Conservation (phyloP, 2,329 filamentous ascomycete genomes). For the Didymella pinodella region DNA sequence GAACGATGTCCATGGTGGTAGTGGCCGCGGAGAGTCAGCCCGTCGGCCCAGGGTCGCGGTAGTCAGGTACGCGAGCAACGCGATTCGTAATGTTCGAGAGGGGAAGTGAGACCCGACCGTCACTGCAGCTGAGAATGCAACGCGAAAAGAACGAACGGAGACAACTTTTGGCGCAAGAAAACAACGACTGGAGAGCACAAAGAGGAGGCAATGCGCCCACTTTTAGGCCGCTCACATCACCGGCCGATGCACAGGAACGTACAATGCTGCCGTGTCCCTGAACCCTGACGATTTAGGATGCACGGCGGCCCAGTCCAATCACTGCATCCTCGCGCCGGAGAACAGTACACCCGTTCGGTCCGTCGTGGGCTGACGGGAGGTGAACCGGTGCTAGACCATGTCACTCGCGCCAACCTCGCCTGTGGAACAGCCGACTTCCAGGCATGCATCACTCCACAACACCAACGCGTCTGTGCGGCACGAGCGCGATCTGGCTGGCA, state of each 20-base stretch:
- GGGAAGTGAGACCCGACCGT: conserved; percentile 1
- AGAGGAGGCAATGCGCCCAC: conserved; percentile 7
- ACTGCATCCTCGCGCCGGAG: conserved; percentile 5
- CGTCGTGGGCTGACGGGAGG: conserved; percentile 27
- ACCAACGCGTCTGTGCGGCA: conserved; percentile 1
- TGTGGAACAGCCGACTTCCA: conserved; percentile 3
- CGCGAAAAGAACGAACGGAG: conserved; percentile 2
- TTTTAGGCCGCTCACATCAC: conserved; percentile 11
- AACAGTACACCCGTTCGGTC: conserved; percentile 7
- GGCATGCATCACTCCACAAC: conserved; percentile 13
- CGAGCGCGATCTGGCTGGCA: background rate
- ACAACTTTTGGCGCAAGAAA: background rate
- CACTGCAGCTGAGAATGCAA: conserved; percentile 2
- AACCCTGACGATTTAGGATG: conserved; percentile 4
- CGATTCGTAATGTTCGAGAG: conserved; percentile 30
- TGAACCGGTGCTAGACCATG: conserved; percentile 21
- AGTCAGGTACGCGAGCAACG: conserved; percentile 32
- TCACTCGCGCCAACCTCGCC: conserved; percentile 19
- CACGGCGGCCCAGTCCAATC: conserved; percentile 11
- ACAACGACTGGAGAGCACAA: background rate
- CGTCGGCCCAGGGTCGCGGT: conserved; percentile 16
- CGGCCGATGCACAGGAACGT: conserved; percentile 5
- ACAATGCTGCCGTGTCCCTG: conserved; percentile 5
- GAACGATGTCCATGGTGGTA: conserved; percentile 81
- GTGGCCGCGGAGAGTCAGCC: conserved; percentile 17